These are phyloP conservation scores for Blakeslea trispora DNA, from an alignment of 371 early-diverging fungal species.

Conservation along the genomic window DNA sequence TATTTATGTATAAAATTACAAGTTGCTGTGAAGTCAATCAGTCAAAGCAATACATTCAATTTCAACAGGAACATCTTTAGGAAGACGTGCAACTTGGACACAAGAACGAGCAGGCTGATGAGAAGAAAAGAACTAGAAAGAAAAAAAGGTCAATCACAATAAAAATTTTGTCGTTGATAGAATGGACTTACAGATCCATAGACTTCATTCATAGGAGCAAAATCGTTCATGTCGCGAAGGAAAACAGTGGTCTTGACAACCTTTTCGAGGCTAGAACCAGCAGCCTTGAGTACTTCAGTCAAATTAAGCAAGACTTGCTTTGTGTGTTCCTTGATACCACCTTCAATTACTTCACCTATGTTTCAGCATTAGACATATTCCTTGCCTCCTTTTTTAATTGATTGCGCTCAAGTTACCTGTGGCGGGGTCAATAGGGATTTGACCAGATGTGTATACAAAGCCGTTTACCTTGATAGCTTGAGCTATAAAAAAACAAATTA, in stretches of 20 bases:
- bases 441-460: conserved; percentile 84
- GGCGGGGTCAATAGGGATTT: conserved; percentile 70
- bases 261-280: conserved; percentile 72
- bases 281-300: conserved; percentile 72
- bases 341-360: conserved; percentile 59
- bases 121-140: conserved; percentile 53
- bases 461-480: conserved; percentile 88
- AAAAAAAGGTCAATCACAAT: too few species aligned
- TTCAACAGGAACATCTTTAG: conserved; percentile 87
- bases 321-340: conserved; percentile 74
- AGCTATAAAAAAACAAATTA: conserved; percentile 33
- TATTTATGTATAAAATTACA: conserved; percentile 1
- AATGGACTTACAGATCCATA: conserved; percentile 57
- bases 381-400: background rate
- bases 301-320: conserved; percentile 80
- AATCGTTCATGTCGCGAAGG: conserved; percentile 88
- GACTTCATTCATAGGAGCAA: conserved; percentile 81
- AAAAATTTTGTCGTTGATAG: too few species aligned
- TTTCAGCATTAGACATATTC: background rate
- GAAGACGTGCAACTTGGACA: conserved; percentile 89
- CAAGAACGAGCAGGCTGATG: conserved; percentile 86
- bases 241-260: conserved; percentile 94
- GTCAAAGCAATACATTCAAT: conserved; percentile 84
- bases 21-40: conserved; percentile 17
- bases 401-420: conserved; percentile 36